Conservation (phyloP, 2,329 filamentous ascomycete species). For the Sporothrix sp. region DNA sequence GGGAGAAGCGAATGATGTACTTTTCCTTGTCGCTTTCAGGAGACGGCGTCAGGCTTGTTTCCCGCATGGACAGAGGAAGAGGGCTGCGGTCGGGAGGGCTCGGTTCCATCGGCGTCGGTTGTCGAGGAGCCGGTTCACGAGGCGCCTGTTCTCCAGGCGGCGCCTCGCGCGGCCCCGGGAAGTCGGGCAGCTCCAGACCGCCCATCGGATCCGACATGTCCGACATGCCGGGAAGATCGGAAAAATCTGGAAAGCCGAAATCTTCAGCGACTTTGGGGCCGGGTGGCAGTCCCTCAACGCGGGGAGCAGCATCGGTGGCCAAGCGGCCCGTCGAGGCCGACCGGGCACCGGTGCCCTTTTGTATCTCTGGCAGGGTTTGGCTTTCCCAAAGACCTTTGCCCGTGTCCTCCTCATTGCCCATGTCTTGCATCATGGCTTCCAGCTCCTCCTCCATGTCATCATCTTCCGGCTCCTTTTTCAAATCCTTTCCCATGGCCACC, state of each 20-base stretch:
- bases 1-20: conserved; percentile 13
- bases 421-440: background rate
- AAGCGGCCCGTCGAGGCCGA: background rate
- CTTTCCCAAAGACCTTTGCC: background rate
- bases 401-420: background rate
- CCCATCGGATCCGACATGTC: conserved; percentile 1
- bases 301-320: no score
- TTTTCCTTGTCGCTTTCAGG: conserved; percentile 14
- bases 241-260: background rate
- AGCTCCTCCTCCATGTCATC: conserved; percentile 15
- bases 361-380: background rate
- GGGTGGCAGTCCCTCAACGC: no score
- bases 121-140: background rate
- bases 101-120: background rate
- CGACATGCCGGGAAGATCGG: background rate
- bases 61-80: no score
- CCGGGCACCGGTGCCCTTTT: background rate
- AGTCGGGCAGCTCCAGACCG: background rate
- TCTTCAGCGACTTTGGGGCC: background rate
- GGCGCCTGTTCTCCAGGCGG: background rate
- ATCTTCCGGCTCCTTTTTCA: background rate
- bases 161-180: background rate
- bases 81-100: no score
- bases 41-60: background rate
- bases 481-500: background rate